Percentiles rank a stretch among this genome's conserved stretches.
phyloP scores from a whole-genome alignment of 148 eudicot species.

The Amaranthus hypochondriacus region DNA sequence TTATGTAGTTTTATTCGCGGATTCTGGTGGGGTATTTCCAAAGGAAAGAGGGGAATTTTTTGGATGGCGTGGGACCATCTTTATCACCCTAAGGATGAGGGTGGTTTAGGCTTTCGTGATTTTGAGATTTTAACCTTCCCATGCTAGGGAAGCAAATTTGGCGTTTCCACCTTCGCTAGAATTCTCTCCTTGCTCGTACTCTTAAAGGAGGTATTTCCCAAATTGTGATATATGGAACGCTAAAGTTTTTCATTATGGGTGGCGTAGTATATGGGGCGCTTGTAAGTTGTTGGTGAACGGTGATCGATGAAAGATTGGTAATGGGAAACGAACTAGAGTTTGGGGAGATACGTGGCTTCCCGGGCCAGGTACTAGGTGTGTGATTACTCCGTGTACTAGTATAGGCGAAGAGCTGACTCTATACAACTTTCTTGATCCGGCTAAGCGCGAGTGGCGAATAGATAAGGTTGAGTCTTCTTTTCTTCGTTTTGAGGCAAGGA shows the following conservation, averaged over 20 bases:
- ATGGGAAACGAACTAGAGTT: not conserved
- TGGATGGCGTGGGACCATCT: too few relatives aligned
- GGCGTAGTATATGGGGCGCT: not conserved
- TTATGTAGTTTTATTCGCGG: too few relatives aligned
- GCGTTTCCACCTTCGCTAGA: not conserved
- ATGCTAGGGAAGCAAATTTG: not conserved
- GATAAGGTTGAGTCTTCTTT: too few relatives aligned
- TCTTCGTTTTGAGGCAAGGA: too few relatives aligned
- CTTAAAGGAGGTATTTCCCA: not conserved
- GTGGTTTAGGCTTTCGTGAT: not conserved
- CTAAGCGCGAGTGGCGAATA: too few relatives aligned
- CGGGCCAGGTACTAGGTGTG: too few relatives aligned
- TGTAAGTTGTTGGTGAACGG: not conserved
- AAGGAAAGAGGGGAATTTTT: too few relatives aligned
- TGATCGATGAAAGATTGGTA: not conserved
- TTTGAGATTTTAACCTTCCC: not conserved
- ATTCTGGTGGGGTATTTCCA: too few relatives aligned
- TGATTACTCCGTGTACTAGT: too few relatives aligned
- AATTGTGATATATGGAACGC: not conserved
- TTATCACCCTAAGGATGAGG: not conserved
- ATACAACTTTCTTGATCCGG: too few relatives aligned
- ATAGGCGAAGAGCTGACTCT: too few relatives aligned
- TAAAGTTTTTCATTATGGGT: not conserved
- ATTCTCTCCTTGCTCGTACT: not conserved
- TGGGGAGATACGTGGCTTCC: too few relatives aligned